A percentile compares a stretch with the other conserved stretches of the same genome.
These are phyloP conservation scores for Zarea fungicola DNA, from an alignment of 2,329 filamentous ascomycete genomes.

Conservation along the genomic window DNA sequence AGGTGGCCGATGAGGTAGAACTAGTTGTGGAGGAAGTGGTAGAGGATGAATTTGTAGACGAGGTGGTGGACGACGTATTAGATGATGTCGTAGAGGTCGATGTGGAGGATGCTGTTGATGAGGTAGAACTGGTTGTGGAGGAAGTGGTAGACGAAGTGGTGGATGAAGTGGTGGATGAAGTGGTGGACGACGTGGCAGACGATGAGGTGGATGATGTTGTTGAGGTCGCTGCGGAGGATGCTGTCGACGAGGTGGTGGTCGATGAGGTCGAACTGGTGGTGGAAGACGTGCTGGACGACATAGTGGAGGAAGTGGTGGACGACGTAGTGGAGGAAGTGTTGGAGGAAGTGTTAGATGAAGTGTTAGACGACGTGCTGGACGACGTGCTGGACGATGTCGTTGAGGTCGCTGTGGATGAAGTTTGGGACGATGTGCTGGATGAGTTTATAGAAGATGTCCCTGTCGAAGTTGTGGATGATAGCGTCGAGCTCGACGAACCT, in stretches of 20 bases:
- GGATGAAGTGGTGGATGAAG: background rate
- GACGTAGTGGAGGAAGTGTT: background rate
- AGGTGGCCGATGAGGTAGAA: too few relatives aligned
- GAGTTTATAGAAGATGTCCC: background rate
- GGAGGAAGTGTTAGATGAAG: background rate
- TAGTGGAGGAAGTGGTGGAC: background rate
- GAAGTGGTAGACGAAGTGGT: background rate
- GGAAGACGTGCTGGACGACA: background rate
- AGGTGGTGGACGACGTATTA: background rate
- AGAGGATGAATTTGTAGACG: background rate
- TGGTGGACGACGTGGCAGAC: background rate
- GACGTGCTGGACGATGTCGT: background rate
- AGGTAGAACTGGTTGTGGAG: background rate
- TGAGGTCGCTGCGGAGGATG: background rate
- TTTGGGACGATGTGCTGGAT: background rate
- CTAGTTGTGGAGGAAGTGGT: background rate
- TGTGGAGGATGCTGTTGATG: background rate
- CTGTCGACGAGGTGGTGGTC: background rate
- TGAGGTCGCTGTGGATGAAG: background rate
- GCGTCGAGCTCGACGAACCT: too few relatives aligned
- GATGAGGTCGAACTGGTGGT: too few relatives aligned
- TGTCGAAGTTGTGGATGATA: background rate
- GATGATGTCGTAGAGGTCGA: background rate
- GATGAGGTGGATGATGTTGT: background rate
- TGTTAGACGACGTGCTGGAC: background rate